These are phyloP conservation scores for Agrostemma githago DNA, from an alignment of 148 eudicot species.

Conservation along the genomic window DNA sequence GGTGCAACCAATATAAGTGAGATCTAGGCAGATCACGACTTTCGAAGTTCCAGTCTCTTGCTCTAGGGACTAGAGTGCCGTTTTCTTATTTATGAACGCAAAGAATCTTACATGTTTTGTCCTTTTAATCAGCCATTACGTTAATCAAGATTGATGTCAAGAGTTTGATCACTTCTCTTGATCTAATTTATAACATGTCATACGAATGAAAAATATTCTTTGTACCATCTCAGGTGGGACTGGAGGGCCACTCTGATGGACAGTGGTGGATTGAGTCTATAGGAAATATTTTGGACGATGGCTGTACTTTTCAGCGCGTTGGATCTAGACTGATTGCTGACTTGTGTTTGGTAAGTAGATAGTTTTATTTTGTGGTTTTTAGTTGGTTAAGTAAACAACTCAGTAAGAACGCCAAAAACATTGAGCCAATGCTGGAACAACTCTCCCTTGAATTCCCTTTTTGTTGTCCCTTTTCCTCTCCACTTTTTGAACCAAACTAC, in stretches of 20 bases:
- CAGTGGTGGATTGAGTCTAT: slow-evolving; percentile 97
- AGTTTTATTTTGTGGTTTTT: background rate
- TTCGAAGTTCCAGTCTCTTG: background rate
- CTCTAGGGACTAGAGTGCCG: background rate
- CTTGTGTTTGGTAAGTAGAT: slow-evolving; percentile 68
- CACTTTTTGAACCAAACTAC: background rate
- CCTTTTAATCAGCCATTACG: background rate
- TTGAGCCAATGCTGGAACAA: background rate
- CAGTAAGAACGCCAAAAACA: background rate
- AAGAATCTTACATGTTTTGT: background rate
- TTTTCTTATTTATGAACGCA: background rate
- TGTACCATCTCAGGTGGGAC: slow-evolving; percentile 59
- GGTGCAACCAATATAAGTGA: slow-evolving; percentile 1
- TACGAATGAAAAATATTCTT: background rate
- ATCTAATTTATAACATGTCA: background rate
- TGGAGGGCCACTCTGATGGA: slow-evolving; percentile 93
- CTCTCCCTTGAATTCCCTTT: background rate
- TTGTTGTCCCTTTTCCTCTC: too few species aligned
- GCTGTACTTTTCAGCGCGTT: slow-evolving; percentile 76
- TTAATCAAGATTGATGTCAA: background rate
- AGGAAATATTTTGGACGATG: slow-evolving; percentile 80
- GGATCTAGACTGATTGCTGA: slow-evolving; percentile 77
- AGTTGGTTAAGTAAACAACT: background rate
- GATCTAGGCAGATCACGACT: background rate
- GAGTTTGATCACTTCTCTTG: background rate